Conservation (phyloP, 1,284 basidiomycete species). For the Sporisorium iseilematis-ciliati region DNA sequence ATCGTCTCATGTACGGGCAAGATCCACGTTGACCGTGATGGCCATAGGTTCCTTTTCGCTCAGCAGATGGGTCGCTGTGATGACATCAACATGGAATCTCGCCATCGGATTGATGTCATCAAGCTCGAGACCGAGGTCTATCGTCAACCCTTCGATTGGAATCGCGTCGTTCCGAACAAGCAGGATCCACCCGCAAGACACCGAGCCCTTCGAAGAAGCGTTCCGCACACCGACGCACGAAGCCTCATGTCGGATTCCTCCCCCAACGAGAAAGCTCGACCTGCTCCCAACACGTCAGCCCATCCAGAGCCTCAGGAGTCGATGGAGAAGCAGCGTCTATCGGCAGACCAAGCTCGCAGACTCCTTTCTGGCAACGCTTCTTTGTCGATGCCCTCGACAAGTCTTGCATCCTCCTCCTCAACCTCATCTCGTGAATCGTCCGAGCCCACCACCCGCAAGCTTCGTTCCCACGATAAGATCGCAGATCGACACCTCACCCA, state of each 20-base stretch:
- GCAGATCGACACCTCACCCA: constrained; percentile 37
- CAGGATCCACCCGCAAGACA: neutral
- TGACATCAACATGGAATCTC: constrained; percentile 34
- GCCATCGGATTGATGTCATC: constrained; percentile 33
- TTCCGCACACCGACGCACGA: constrained; percentile 3
- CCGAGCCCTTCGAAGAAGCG: neutral
- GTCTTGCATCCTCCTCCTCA: neutral
- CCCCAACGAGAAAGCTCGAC: constrained; percentile 8
- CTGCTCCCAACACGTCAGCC: neutral
- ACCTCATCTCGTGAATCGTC: constrained; percentile 7
- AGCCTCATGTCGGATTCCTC: constrained; percentile 15
- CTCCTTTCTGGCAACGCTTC: constrained; percentile 12
- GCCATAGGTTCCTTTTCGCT: constrained; percentile 10
- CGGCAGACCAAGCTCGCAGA: constrained; percentile 25
- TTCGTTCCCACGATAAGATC: constrained; percentile 35
- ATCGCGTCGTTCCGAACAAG: neutral
- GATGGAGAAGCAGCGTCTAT: constrained; percentile 8
- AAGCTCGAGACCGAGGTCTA: constrained; percentile 28
- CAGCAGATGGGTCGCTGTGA: constrained; percentile 12
- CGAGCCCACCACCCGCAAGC: constrained; percentile 10
- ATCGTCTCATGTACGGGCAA: constrained; percentile 28
- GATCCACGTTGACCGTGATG: constrained; percentile 25
- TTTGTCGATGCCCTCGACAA: constrained; percentile 4
- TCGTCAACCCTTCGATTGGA: constrained; percentile 23
- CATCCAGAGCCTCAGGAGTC: neutral